These are phyloP conservation scores for Calocybe indica DNA, from an alignment of 768 basidiomycete genomes.

Conservation along the genomic window DNA sequence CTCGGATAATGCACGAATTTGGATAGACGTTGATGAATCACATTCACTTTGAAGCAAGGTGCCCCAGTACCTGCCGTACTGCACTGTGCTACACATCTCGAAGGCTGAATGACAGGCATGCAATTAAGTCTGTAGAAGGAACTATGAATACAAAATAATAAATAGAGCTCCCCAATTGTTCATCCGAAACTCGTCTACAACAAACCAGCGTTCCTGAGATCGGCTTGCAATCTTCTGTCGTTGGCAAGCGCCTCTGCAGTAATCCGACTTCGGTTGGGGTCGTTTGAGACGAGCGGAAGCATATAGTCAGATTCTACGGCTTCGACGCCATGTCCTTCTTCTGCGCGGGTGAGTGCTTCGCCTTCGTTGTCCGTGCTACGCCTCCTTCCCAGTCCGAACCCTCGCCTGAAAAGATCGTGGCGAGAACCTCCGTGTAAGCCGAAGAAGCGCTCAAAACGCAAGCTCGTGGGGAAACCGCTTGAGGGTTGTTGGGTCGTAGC, in stretches of 20 bases:
- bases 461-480: constrained; percentile 16
- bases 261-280: constrained; percentile 36
- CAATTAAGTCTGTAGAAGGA: too few species aligned
- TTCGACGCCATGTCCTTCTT: constrained; percentile 25
- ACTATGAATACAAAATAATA: too few species aligned
- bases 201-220: constrained; percentile 61
- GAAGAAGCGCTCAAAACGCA: constrained; percentile 34
- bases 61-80: too few species aligned
- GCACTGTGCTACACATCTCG: too few species aligned
- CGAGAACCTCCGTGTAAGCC: constrained; percentile 32
- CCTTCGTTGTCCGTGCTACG: constrained; percentile 19
- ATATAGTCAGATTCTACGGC: constrained; percentile 28
- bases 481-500: constrained; percentile 12
- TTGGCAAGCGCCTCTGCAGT: constrained; percentile 41
- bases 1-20: too few species aligned
- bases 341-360: constrained; percentile 19
- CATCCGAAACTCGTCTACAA: constrained; percentile 28
- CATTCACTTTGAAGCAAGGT: too few species aligned
- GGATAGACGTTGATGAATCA: too few species aligned
- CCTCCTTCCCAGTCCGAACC: constrained; percentile 34
- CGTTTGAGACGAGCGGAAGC: constrained; percentile 33
- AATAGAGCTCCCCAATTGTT: neutral
- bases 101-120: too few species aligned
- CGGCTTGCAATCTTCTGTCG: constrained; percentile 52
- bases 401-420: constrained; percentile 35